Evolutionary conservation across 1,139 yeast species (phyloP), one percentile per base, ranked within the genome.

Genomic region (Hyphopichia fennica): DNA sequence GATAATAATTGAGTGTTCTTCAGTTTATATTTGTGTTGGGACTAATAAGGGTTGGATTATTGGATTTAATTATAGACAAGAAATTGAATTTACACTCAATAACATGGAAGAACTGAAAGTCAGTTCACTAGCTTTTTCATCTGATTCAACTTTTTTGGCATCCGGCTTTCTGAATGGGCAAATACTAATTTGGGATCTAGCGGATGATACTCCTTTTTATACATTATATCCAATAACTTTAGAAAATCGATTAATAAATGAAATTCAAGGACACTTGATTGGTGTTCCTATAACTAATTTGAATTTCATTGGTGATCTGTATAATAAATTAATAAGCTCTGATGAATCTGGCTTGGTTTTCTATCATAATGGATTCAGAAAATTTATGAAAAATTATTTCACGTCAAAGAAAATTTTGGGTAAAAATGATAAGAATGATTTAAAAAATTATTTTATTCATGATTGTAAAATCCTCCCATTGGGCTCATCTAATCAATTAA

Each of bases 51-150:
- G 91, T 1, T 64, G 59, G 37, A 69, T 86, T 0, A 58, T 85
- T 15, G 67, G 83, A 1, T 87, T 84, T 58, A 84, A 81, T 53
- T 85, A 82, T 51, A 75, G 73, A 38, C 95, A 87, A 58, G 65
- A 60, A 31, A 58, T 81, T 13, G 65, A 68, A 25, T 65, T 62
- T 42, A 64, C 71, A 1, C 54, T 82, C 36, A 27, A 17, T 7
- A 15, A 53, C 10, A 47, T 50, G 28, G 45, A 52, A 23, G 56
- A 57, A 14, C 33, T 57, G 17, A 58, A 57, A 42, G 51, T 60
- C 40, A 32, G 25, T 25, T 53, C 74, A 2, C 53, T 84, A 34
- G 68, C 75, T 42, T 52, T 71, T 58, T 52, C 70, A 33, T 42
- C 79, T 59, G 60, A 66, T 58, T 60, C 67, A 4, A 45, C 63